Percentiles rank a stretch among this genome's conserved stretches.
Evolutionary conservation across 2,329 filamentous ascomycete species (phyloP).

Genomic region (Alternaria brassicae): DNA sequence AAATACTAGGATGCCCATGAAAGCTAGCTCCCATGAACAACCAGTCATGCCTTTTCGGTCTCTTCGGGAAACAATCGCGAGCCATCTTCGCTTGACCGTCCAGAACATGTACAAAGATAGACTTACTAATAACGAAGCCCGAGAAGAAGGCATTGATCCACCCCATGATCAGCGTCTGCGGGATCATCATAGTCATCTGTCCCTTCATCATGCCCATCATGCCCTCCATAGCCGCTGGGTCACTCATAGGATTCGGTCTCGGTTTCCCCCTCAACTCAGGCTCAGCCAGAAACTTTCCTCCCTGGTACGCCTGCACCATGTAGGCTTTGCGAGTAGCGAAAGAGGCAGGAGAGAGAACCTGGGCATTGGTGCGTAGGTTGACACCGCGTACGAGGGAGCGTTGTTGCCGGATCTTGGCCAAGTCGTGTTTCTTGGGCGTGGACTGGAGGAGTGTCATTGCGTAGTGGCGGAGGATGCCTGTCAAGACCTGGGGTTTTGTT

Average conservation of each 20-base stretch:
- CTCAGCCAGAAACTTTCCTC: conserved; percentile 86
- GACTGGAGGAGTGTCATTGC: conserved; percentile 88
- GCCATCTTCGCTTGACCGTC: not conserved
- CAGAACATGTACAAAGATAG: not conserved
- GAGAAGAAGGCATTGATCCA: conserved; percentile 99
- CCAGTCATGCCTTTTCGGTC: not conserved
- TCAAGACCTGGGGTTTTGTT: conserved; percentile 70
- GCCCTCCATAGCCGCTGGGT: conserved; percentile 96
- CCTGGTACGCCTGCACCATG: conserved; percentile 81
- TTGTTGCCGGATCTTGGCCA: conserved; percentile 82
- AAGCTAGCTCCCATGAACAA: not conserved
- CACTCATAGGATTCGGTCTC: conserved; percentile 90
- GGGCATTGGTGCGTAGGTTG: conserved; percentile 81
- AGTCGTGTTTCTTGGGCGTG: conserved; percentile 80
- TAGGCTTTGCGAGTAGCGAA: conserved; percentile 83
- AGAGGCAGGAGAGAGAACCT: conserved; percentile 76
- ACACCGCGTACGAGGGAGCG: conserved; percentile 82
- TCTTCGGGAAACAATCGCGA: not conserved
- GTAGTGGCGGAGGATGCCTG: conserved; percentile 95
- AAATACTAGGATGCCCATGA: not conserved
- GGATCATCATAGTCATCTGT: conserved; percentile 99
- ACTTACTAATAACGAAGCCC: conserved; percentile 93
- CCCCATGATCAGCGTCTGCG: conserved; percentile 98
- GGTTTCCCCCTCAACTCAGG: conserved; percentile 86
- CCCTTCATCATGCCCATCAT: conserved; percentile 99